Evolutionary conservation across 495 filamentous ascomycete species (phyloP).

Genomic region (Lasiosphaeria hispida): DNA sequence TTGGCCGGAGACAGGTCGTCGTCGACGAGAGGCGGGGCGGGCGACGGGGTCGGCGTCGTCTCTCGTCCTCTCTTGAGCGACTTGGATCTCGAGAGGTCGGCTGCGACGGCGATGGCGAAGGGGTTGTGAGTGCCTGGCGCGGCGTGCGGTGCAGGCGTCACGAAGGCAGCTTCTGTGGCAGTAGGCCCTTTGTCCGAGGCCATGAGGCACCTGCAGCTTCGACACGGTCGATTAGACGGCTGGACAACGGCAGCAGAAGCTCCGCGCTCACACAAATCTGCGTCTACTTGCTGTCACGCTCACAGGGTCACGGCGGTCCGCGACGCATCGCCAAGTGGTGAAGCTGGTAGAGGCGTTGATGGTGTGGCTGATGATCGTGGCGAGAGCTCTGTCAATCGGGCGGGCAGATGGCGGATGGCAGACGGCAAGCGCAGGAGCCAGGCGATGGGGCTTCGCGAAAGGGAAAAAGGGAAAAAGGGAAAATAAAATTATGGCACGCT

Average conservation of each 20-base stretch:
- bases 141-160: slow-evolving; percentile 32
- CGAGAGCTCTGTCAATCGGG: slow-evolving; percentile 36
- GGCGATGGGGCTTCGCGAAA: not conserved
- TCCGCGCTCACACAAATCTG: slow-evolving; percentile 2
- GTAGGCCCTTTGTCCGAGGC: slow-evolving; percentile 45
- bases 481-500: too few species aligned
- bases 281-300: slow-evolving; percentile 16
- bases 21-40: slow-evolving; percentile 32
- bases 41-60: slow-evolving; percentile 42
- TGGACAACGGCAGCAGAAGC: slow-evolving; percentile 22
- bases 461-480: not conserved
- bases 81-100: slow-evolving; percentile 35
- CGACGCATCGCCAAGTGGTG: slow-evolving; percentile 40
- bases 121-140: slow-evolving; percentile 27
- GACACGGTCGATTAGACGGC: slow-evolving; percentile 11
- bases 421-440: too few species aligned
- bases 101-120: slow-evolving; percentile 29
- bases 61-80: slow-evolving; percentile 51
- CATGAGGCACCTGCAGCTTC: slow-evolving; percentile 31
- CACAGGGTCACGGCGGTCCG: slow-evolving; percentile 33
- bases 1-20: slow-evolving; percentile 51
- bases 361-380: slow-evolving; percentile 55
- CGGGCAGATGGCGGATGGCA: not conserved
- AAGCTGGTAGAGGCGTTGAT: slow-evolving; percentile 32
- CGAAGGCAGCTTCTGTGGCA: slow-evolving; percentile 44